Evolutionary conservation across 345 rosid genomes (phyloP), one percentile per base, ranked within the genome.

Genomic region (Brassica cretica): DNA sequence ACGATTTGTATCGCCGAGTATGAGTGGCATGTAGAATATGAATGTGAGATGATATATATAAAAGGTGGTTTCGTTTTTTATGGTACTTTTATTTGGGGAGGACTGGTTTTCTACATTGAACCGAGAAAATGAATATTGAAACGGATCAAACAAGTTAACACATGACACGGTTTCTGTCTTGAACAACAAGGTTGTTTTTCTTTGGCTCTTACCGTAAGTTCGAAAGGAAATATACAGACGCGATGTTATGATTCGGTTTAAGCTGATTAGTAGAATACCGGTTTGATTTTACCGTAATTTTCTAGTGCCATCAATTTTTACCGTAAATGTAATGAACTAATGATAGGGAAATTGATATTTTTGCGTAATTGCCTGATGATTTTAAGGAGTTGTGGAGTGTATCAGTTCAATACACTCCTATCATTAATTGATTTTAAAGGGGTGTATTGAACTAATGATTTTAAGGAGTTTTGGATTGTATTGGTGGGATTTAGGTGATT

Each of bases 131-230:
- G 44, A 30, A 66, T 5, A 76, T 35, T 66, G 62, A 68, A 15
- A n/a, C 15, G 53, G 68, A 68, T 76, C 63, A 76, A 68, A 60
- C 68, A 68, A 60, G 51, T 59, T 29, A 60, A 19, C 62, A 39
- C 24, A 32, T 76, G 19, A 76, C 69, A 61, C 69, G 64, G 64
- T 62, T 49, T 68, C 7, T 19, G 33, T 60, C 73, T 76, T 68
- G 68, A 68, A 8, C 35, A 14, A 1, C 68, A 44, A 61, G 51
- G 2, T 8, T 6, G 12, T 9, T 41, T 27, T 25, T 29, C 9
- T 51, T 21, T 59, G 33, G 67, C 61, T 59, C 67, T 10, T 6
- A 39, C 66, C 14, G 19, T 39, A 75, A 75, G 12, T 8, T 75
- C 55, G 37, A 8, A 12, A 15, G 44, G 44, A 39, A 49, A 68